Evolutionary conservation across 352 stramenopile genomes (phyloP), one percentile per base, ranked within the genome.

Genomic region (Globisporangium paddicum): DNA sequence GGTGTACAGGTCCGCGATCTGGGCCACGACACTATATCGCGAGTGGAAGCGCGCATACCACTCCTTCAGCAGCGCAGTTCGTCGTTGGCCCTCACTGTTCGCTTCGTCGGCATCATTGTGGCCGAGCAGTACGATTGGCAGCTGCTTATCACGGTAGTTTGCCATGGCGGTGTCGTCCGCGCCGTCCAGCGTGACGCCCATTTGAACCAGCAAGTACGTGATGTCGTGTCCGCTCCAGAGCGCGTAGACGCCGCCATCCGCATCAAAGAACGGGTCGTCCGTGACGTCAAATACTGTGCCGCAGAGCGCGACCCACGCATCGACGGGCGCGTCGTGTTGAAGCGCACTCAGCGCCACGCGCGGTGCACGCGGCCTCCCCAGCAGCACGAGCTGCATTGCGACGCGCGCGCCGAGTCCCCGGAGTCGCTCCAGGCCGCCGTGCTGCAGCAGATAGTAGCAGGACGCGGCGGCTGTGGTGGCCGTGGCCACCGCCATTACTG

Each of bases 41-140:
- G 71, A 72, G 28, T 75, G 52, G 16, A 89, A 76, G 32, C 79
- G 75, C 32, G 52, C 49, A 38, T 79, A 82, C 79, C 79, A 89
- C 49, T 89, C 79, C 7, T 72, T 34, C 0, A 85, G 34, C 35
- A 86, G 67, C 35, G 73, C 54, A 8, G 45, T 59, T 19, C 74
- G 68, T 9, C 72, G 69, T 13, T 41, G 37, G 14, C 13, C 6
- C 37, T 66, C 58, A 34, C 26, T 45, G 38, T 68, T 18, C 21
- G 72, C 64, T 0, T 66, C 58, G 14, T 69, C 55, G 10, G 51
- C 40, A 14, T 48, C 62, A 11, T 63, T 44, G 37, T 19, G 37
- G 11, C 19, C 16, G 19, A 85, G 63, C 34, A 67, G 38, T n/a
- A 69, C 34, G 35, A 77, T 59, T 16, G 67, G 56, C 49, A 65